Evolutionary conservation across 441 rosid species (phyloP), one percentile per base, ranked within the genome.

Genomic region (Mallotus japonicus): DNA sequence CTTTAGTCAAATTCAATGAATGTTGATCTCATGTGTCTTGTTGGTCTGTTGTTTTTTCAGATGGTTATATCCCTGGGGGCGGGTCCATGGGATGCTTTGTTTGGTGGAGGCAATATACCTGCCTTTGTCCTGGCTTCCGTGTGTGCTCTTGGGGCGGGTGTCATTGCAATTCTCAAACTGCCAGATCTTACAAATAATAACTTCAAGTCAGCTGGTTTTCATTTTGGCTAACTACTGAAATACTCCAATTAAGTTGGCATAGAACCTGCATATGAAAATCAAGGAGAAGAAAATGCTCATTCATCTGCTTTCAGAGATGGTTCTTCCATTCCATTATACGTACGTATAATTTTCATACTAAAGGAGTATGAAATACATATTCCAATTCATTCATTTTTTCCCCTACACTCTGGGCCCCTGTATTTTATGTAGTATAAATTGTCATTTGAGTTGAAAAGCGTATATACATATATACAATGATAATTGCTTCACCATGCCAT

Each of bases 51-150:
- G 49, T 44, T 44, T 78, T 37, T 74, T 46, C 76, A 91, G 98
- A 92, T 92, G 96, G 78, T 91, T 71, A 82, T 91, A 67, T 92
- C 99, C 20, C 80, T 95, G 20, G 97, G 95, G 40, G 96, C 92
- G 42, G 99, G 98, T 76, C 99, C 95, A 49, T 92, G 97, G 98
- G 98, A 95, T 82, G 96, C 92, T 12, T 78, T 91, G 65, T 95
- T 95, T 72, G 99, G 98, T 60, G 99, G 98, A 75, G 99, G 99
- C 61, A 95, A 95, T 78, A 79, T 90, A 78, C 99, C 99, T 15
- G 99, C 99, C n/a, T 95, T 91, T 75, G 85, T 88, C 65, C 66
- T 95, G 78, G 96, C 98, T 53, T 85, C 97, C 55, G 44, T 84
- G 11, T 81, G 82, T 63, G 96, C 98, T 28, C 88, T 92, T 24